A percentile compares a stretch with the other conserved stretches of the same genome.
These are phyloP conservation scores for Penicillium arizonense DNA, from an alignment of 495 filamentous ascomycete genomes.

Conservation along the genomic window DNA sequence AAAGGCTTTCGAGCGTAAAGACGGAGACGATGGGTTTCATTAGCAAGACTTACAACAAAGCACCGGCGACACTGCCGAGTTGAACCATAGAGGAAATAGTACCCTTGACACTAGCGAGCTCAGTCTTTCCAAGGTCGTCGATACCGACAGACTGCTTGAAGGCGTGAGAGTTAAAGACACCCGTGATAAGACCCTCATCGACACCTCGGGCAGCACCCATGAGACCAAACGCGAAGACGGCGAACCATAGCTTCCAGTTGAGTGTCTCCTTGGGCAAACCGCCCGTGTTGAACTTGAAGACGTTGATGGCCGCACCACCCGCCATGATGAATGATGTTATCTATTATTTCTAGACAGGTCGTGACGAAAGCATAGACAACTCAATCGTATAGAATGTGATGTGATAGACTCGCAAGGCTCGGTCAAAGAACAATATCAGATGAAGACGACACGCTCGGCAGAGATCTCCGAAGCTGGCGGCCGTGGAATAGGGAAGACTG, in stretches of 20 bases:
- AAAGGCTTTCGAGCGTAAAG: neutral
- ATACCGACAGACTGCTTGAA: slow-evolving; percentile 13
- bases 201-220: slow-evolving; percentile 60
- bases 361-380: neutral
- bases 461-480: neutral
- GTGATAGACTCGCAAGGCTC: neutral
- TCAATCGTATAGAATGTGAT: neutral
- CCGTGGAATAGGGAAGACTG: neutral
- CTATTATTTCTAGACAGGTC: neutral
- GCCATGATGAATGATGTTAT: neutral
- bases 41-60: neutral
- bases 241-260: slow-evolving; percentile 53
- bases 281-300: slow-evolving; percentile 4
- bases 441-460: neutral
- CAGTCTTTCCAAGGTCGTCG: neutral
- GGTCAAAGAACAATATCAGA: neutral
- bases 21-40: neutral
- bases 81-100: slow-evolving; percentile 4
- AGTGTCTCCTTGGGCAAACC: slow-evolving; percentile 28
- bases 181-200: slow-evolving; percentile 59
- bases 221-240: slow-evolving; percentile 54
- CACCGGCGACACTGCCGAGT: slow-evolving; percentile 1
- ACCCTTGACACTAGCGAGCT: slow-evolving; percentile 1
- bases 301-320: slow-evolving; percentile 1
- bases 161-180: slow-evolving; percentile 47